phyloP scores from a whole-genome alignment of 768 basidiomycete species.

The Leucocoprinus sp. region DNA sequence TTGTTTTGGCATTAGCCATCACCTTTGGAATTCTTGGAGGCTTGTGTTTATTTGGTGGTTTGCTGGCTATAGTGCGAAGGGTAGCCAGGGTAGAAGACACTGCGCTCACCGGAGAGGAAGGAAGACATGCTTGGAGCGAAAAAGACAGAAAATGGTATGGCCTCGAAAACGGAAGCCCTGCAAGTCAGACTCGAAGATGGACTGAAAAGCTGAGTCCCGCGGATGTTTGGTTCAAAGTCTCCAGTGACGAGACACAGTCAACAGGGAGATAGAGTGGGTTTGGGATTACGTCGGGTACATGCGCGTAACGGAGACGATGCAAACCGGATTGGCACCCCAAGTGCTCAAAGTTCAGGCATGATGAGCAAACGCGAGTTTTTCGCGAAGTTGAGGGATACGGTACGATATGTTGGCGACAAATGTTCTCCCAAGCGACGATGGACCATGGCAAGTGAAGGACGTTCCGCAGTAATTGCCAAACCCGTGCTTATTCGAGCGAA shows the following conservation, averaged over 20 bases:
- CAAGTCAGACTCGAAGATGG: background rate
- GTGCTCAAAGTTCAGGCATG: slow-evolving; percentile 37
- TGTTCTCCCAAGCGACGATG: slow-evolving; percentile 30
- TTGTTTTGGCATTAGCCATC: slow-evolving; percentile 52
- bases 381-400: slow-evolving; percentile 51
- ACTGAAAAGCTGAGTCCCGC: background rate
- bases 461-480: slow-evolving; percentile 39
- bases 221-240: background rate
- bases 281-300: slow-evolving; percentile 43
- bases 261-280: slow-evolving; percentile 20
- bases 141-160: slow-evolving; percentile 68
- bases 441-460: background rate
- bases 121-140: slow-evolving; percentile 47
- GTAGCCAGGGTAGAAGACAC: slow-evolving; percentile 54
- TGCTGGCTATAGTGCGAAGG: slow-evolving; percentile 48
- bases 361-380: slow-evolving; percentile 70
- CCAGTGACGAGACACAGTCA: background rate
- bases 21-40: slow-evolving; percentile 58
- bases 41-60: slow-evolving; percentile 41
- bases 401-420: slow-evolving; percentile 62
- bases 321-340: slow-evolving; percentile 18
- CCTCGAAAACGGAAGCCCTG: slow-evolving; percentile 21
- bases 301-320: slow-evolving; percentile 29
- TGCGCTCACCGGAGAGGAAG: slow-evolving; percentile 53
- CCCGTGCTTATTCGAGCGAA: slow-evolving; percentile 34